These are phyloP conservation scores for Diaporthe ampelina DNA, from an alignment of 2,329 filamentous ascomycete genomes.

Conservation along the genomic window DNA sequence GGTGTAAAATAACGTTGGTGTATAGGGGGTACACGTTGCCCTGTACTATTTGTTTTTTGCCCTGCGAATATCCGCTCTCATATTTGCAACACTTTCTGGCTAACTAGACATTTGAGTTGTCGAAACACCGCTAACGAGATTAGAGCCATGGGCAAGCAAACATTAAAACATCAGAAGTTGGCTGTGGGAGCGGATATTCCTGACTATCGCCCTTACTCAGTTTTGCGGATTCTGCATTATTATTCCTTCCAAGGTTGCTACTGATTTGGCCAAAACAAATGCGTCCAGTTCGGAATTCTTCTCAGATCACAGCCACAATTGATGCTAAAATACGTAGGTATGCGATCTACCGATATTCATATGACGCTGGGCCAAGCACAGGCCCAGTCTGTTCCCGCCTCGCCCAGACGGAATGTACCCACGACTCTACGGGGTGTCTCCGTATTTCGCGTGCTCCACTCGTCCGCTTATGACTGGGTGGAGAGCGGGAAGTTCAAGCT, in stretches of 20 bases:
- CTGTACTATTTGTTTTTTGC: too few relatives aligned
- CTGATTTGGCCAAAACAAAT: neutral
- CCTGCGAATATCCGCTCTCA: too few relatives aligned
- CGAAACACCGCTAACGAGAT: neutral
- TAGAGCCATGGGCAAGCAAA: neutral
- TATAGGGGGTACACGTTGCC: too few relatives aligned
- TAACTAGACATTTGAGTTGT: neutral
- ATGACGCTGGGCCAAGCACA: neutral
- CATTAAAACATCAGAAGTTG: too few relatives aligned
- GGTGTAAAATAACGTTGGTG: too few relatives aligned
- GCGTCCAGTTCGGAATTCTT: fast-evolving
- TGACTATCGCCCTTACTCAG: too few relatives aligned
- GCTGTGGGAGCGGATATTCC: neutral
- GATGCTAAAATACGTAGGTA: neutral
- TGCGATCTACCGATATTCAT: neutral
- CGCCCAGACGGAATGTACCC: neutral
- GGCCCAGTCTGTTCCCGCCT: neutral
- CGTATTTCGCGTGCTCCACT: too few relatives aligned
- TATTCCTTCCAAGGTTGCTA: neutral
- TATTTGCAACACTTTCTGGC: too few relatives aligned
- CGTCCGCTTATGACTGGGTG: neutral
- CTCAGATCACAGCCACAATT: neutral
- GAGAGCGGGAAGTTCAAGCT: neutral
- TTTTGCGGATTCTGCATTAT: neutral
- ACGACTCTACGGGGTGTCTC: neutral